phyloP scores from a whole-genome alignment of 1,139 yeast species.

The Geotrichum europaeum region DNA sequence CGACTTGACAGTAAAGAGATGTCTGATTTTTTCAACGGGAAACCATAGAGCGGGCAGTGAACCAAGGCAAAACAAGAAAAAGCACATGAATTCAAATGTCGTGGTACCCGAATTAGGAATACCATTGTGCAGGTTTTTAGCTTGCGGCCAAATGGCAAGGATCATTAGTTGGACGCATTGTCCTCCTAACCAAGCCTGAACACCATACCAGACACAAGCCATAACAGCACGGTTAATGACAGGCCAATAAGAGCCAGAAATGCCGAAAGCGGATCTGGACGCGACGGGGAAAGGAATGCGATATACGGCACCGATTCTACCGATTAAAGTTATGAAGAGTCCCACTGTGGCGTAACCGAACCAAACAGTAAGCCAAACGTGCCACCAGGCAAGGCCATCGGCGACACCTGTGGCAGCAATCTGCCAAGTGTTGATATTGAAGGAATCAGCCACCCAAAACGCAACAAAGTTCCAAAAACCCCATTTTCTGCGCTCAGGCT shows the following conservation, averaged over 20 bases:
- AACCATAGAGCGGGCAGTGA: constrained; percentile 75
- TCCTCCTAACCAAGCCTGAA: constrained; percentile 78
- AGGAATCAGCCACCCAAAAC: constrained; percentile 83
- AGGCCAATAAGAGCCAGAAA: constrained; percentile 37
- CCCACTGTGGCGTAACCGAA: constrained; percentile 34
- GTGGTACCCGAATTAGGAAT: constrained; percentile 52
- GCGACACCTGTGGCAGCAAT: constrained; percentile 79
- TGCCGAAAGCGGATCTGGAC: constrained; percentile 36
- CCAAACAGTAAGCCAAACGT: constrained; percentile 83
- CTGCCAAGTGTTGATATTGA: constrained; percentile 86
- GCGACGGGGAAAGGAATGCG: constrained; percentile 39
- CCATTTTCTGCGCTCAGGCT: constrained; percentile 61
- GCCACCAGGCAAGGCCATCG: constrained; percentile 82
- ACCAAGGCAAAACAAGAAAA: constrained; percentile 71
- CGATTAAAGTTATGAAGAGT: constrained; percentile 31
- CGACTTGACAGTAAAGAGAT: constrained; percentile 75
- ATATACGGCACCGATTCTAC: constrained; percentile 36
- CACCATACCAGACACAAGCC: constrained; percentile 83
- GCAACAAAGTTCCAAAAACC: constrained; percentile 70
- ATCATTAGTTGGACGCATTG: constrained; percentile 62
- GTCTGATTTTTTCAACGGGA: constrained; percentile 75
- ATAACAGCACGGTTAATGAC: constrained; percentile 48
- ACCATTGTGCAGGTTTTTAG: constrained; percentile 36
- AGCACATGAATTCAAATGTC: constrained; percentile 63
- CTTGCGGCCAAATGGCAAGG: constrained; percentile 41